Percentiles rank a stretch among this genome's conserved stretches.
Evolutionary conservation across 768 basidiomycete species (phyloP).

Genomic region (Tylopilus plumbeoviolaceoides): DNA sequence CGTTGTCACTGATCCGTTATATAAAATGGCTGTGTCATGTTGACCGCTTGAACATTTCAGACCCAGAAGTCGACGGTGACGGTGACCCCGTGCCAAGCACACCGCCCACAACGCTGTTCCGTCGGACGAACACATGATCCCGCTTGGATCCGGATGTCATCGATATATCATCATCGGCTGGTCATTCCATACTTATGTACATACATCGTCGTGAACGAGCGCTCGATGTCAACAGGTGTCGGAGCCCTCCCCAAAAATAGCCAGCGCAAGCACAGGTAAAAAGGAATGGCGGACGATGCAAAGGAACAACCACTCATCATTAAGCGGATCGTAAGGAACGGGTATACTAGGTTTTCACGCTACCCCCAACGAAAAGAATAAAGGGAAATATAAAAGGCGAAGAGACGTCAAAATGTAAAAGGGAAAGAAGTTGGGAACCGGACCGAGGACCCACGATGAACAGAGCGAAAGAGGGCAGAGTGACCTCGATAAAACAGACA

Average conservation of each 20-base stretch:
- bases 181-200: slow-evolving; percentile 16
- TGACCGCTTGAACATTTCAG: not conserved
- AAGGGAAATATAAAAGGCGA: not conserved
- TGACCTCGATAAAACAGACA: not conserved
- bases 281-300: slow-evolving; percentile 1
- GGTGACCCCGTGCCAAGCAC: too few species aligned
- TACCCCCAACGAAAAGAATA: slow-evolving; percentile 10
- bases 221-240: not conserved
- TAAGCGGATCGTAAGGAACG: slow-evolving; percentile 21
- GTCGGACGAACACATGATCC: not conserved
- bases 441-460: slow-evolving; percentile 10
- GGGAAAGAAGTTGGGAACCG: not conserved
- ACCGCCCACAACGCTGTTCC: not conserved
- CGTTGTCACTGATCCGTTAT: not conserved
- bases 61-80: too few species aligned
- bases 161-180: slow-evolving; percentile 4
- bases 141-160: not conserved
- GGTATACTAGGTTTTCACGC: slow-evolving; percentile 25
- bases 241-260: not conserved
- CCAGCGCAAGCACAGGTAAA: not conserved
- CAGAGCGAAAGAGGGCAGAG: not conserved
- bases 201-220: slow-evolving; percentile 11
- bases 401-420: not conserved
- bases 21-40: not conserved
- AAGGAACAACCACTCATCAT: slow-evolving; percentile 9